Conservation (phyloP, 805 yeast species). For the Metschnikowia amazonensis region DNA sequence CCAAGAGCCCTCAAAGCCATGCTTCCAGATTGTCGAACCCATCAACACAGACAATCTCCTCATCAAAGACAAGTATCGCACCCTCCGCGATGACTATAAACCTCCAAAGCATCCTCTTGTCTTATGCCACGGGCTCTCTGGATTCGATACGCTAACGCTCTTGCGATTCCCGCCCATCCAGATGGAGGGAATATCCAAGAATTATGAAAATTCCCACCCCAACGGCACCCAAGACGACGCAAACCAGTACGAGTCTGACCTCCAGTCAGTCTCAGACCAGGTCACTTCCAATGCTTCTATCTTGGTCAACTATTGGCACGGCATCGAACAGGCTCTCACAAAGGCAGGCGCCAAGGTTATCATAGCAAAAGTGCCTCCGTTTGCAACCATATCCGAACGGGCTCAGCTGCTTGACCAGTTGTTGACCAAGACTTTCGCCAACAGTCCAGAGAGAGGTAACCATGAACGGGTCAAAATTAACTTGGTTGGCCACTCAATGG, state of each 20-base stretch:
- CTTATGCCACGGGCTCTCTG: slow-evolving; percentile 82
- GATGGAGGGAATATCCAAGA: slow-evolving; percentile 8
- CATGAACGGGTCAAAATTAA: slow-evolving; percentile 51
- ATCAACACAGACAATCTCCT: slow-evolving; percentile 17
- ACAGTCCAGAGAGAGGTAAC: slow-evolving; percentile 14
- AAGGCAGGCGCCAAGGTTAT: slow-evolving; percentile 63
- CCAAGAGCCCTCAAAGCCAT: background rate
- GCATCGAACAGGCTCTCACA: slow-evolving; percentile 61
- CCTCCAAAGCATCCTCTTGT: slow-evolving; percentile 73
- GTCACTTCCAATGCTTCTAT: slow-evolving; percentile 26
- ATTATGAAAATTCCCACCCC: slow-evolving; percentile 9
- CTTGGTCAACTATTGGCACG: slow-evolving; percentile 75
- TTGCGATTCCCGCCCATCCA: slow-evolving; percentile 15
- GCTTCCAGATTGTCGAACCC: slow-evolving; percentile 1
- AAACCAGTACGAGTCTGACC: slow-evolving; percentile 10
- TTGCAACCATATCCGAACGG: slow-evolving; percentile 68
- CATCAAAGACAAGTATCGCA: slow-evolving; percentile 29
- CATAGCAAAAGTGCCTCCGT: slow-evolving; percentile 78
- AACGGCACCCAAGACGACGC: background rate
- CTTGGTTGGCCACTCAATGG: slow-evolving; percentile 88
- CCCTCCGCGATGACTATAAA: slow-evolving; percentile 38
- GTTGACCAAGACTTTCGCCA: slow-evolving; percentile 34
- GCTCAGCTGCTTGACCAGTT: slow-evolving; percentile 55
- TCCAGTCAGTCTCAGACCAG: slow-evolving; percentile 14
- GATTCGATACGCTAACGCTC: slow-evolving; percentile 54